Percentiles rank a stretch among this genome's conserved stretches.
Conservation (phyloP, 1,284 basidiomycete species). For the Thecaphora thlaspeos region DNA sequence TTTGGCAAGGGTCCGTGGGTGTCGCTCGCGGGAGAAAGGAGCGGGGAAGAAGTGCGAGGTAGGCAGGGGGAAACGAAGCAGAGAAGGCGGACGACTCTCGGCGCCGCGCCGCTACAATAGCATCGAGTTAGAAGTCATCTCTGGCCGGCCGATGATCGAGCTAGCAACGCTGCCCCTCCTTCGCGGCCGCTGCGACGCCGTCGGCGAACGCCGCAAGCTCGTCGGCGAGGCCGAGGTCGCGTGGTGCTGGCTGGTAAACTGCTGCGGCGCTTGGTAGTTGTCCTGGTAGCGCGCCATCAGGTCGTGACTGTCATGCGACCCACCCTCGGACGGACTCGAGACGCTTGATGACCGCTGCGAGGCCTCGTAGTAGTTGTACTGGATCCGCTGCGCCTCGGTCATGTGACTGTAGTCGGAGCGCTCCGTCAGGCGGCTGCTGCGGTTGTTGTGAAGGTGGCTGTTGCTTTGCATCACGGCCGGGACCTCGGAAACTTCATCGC, state of each 20-base stretch:
- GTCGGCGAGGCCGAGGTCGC: no score
- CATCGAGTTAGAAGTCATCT: conserved; percentile 39
- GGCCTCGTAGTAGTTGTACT: conserved; percentile 40
- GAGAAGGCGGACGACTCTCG: neutral
- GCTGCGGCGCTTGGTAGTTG: conserved; percentile 22
- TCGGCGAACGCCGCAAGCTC: conserved; percentile 12
- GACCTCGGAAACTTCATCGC: no score
- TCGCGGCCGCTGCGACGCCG: neutral
- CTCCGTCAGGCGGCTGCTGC: conserved; percentile 39
- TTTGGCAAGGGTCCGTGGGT: no score
- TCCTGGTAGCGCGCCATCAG: conserved; percentile 20
- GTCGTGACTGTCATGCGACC: conserved; percentile 13
- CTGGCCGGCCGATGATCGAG: conserved; percentile 31
- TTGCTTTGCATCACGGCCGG: conserved; percentile 16
- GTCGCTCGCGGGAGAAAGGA: no score
- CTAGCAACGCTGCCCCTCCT: conserved; percentile 28
- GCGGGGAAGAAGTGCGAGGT: no score
- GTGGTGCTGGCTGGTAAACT: conserved; percentile 19
- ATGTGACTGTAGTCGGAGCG: conserved; percentile 31
- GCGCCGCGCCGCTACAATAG: no score
- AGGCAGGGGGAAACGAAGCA: conserved; percentile 2
- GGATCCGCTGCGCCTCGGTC: conserved; percentile 44
- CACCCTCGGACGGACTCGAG: conserved; percentile 18
- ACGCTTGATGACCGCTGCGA: no score
- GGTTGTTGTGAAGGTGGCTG: no score